Evolutionary conservation across 2,329 filamentous ascomycete genomes (phyloP).

Genomic region (Diaporthe destruens): DNA sequence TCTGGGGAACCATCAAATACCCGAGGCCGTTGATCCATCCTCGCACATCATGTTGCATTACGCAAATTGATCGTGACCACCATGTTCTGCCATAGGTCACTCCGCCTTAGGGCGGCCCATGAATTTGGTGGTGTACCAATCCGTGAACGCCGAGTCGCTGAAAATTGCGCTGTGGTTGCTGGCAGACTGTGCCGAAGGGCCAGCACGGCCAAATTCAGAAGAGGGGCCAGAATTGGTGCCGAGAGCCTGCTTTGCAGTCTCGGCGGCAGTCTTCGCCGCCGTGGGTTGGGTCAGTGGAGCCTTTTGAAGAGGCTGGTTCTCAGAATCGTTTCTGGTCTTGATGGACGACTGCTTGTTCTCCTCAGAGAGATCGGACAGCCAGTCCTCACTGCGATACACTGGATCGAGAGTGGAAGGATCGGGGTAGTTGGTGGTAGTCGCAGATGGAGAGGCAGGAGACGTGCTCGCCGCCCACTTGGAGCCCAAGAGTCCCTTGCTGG

Average conservation of each 20-base stretch:
- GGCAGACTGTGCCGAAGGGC: not conserved
- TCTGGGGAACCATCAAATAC: not conserved
- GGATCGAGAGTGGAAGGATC: not conserved
- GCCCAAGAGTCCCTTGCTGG: not conserved
- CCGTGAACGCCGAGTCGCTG: not conserved
- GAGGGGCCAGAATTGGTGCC: not conserved
- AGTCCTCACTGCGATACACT: not conserved
- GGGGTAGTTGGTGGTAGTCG: not conserved
- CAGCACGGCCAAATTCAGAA: not conserved
- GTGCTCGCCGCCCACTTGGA: slow-evolving; percentile 2
- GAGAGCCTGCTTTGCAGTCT: not conserved
- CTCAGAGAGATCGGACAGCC: not conserved
- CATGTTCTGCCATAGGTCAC: not conserved
- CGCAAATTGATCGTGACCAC: not conserved
- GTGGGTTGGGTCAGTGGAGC: not conserved
- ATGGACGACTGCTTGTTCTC: not conserved
- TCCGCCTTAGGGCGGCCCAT: slow-evolving; percentile 14
- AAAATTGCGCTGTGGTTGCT: not conserved
- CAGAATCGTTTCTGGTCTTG: not conserved
- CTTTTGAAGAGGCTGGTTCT: not conserved
- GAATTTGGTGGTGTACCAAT: slow-evolving; percentile 16
- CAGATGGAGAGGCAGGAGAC: not conserved
- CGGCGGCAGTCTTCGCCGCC: not conserved
- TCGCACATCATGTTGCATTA: not conserved
- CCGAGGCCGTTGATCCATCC: too few relatives aligned